A percentile compares a stretch with the other conserved stretches of the same genome.
Conservation (phyloP, 129 eudicot species). For the sunflower (Helianthus annuus) region HanXRQr2.0-SUNRISE NC_035433.2:141975101-141975600, state of each 20-base stretch:
- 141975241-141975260: background rate
- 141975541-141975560: slow-evolving; percentile 73
- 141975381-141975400: background rate
- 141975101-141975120: slow-evolving; percentile 63
- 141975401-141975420: background rate
- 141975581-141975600: slow-evolving; percentile 71
- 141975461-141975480: background rate
- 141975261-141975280: background rate
- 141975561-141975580: slow-evolving; percentile 72
- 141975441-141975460: background rate
- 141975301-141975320: background rate
- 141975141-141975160: background rate
- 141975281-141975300: background rate
- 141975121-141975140: slow-evolving; percentile 1
- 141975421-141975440: background rate
- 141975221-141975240: background rate
- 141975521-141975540: slow-evolving; percentile 19
- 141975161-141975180: background rate
- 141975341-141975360: too few species aligned
- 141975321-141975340: too few species aligned
- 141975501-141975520: background rate
- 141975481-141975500: background rate
- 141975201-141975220: background rate
- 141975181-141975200: background rate
- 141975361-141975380: too few species aligned